These are phyloP conservation scores for Punica granatum DNA, from an alignment of 345 rosid genomes.

Conservation along the genomic window DNA sequence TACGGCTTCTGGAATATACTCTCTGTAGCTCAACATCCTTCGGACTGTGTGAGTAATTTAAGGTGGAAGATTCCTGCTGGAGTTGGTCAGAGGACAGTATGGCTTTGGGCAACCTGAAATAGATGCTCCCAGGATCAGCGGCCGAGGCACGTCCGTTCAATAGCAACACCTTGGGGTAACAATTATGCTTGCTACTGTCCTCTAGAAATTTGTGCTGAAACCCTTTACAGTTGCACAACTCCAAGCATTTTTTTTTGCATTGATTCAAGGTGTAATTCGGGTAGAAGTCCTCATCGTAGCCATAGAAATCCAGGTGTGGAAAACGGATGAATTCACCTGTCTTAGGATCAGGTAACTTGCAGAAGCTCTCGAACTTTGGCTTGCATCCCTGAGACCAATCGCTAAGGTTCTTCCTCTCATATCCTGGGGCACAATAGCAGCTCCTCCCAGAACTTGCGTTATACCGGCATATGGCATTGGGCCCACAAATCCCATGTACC, in stretches of 20 bases:
- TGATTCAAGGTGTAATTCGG: neutral
- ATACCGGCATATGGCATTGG: neutral
- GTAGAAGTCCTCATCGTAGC: slow-evolving; percentile 5
- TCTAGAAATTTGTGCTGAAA: slow-evolving; percentile 19
- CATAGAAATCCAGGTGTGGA: slow-evolving; percentile 23
- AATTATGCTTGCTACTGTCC: slow-evolving; percentile 2
- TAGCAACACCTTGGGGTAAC: slow-evolving; percentile 16
- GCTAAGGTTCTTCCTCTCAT: neutral
- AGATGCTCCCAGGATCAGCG: slow-evolving; percentile 9
- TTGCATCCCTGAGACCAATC: slow-evolving; percentile 17
- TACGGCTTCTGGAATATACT: neutral
- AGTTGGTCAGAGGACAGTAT: slow-evolving; percentile 5
- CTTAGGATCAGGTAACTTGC: slow-evolving; percentile 10
- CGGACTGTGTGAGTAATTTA: neutral
- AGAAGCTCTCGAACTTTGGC: slow-evolving; percentile 14
- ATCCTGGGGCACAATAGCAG: slow-evolving; percentile 12
- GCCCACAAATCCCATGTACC: slow-evolving; percentile 10
- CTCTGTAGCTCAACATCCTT: too few relatives aligned
- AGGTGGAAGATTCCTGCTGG: neutral
- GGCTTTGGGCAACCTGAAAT: slow-evolving; percentile 17
- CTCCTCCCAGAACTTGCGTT: neutral
- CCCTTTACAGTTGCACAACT: slow-evolving; percentile 20
- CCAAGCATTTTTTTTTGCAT: slow-evolving; percentile 17
- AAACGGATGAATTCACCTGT: slow-evolving; percentile 7
- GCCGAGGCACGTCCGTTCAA: slow-evolving; percentile 13